phyloP scores from a whole-genome alignment of 805 yeast genomes.

The Groenewaldozyma tartarivorans region DNA sequence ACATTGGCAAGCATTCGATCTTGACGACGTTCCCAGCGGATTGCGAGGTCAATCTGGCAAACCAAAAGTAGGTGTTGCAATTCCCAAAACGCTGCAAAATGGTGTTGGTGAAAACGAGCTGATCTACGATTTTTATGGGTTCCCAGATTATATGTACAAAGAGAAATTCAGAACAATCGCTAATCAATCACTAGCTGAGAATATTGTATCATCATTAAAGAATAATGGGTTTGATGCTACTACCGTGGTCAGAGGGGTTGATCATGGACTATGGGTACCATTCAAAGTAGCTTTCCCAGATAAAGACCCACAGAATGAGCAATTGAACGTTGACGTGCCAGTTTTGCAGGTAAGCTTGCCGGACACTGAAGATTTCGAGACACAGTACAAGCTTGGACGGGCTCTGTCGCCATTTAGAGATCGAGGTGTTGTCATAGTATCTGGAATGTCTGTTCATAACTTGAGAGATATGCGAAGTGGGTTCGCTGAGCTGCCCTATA shows the following conservation, averaged over 20 bases:
- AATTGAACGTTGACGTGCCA: constrained; percentile 26
- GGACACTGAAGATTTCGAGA: constrained; percentile 33
- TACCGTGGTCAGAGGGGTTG: constrained; percentile 49
- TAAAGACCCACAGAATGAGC: not conserved
- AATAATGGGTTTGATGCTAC: constrained; percentile 36
- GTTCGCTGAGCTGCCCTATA: constrained; percentile 9
- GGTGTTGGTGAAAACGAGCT: constrained; percentile 38
- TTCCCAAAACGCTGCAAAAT: constrained; percentile 6
- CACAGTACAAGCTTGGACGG: constrained; percentile 43
- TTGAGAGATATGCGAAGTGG: constrained; percentile 40
- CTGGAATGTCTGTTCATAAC: constrained; percentile 80
- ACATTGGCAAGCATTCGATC: constrained; percentile 53
- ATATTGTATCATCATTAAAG: constrained; percentile 34
- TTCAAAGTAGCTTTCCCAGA: constrained; percentile 53
- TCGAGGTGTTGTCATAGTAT: constrained; percentile 46
- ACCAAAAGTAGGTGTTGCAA: constrained; percentile 5
- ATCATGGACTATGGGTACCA: constrained; percentile 82
- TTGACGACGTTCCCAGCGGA: not conserved
- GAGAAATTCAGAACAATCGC: constrained; percentile 50
- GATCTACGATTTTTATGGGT: constrained; percentile 69
- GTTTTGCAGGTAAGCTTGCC: constrained; percentile 34
- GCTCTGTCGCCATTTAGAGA: constrained; percentile 42
- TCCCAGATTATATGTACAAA: constrained; percentile 54
- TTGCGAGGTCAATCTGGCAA: not conserved
- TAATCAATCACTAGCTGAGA: constrained; percentile 34